A percentile compares a stretch with the other conserved stretches of the same genome.
Evolutionary conservation across 2,329 filamentous ascomycete species (phyloP).

Genomic region (Colletotrichum liriopes): DNA sequence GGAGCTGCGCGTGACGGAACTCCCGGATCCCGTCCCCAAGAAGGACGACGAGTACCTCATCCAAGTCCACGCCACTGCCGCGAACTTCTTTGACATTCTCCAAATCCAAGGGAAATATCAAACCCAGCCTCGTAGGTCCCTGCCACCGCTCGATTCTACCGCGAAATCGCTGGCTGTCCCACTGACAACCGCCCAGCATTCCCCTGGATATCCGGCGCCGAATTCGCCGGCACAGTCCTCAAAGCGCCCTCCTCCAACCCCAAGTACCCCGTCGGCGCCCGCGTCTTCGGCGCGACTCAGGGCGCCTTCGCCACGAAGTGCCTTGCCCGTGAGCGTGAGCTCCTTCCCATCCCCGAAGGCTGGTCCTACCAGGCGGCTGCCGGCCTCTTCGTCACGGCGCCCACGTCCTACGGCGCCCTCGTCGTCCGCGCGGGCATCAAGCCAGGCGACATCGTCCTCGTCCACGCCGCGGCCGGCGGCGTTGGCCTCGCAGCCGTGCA

Average conservation of each 20-base stretch:
- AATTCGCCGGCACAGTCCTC: conserved; percentile 87
- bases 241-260: conserved; percentile 71
- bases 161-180: neutral
- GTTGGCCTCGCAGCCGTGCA: conserved; percentile 94
- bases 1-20: conserved; percentile 81
- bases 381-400: conserved; percentile 91
- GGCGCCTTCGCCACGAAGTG: conserved; percentile 89
- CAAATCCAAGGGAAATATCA: conserved; percentile 98
- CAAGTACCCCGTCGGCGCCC: conserved; percentile 82
- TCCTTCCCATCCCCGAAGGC: conserved; percentile 82
- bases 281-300: conserved; percentile 89
- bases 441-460: conserved; percentile 86
- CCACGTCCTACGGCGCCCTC: conserved; percentile 89
- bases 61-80: conserved; percentile 86
- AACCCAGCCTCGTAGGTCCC: conserved; percentile 78
- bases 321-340: conserved; percentile 73
- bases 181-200: conserved; percentile 65
- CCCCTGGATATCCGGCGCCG: conserved; percentile 88
- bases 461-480: conserved; percentile 93
- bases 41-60: conserved; percentile 86
- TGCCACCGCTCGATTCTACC: neutral
- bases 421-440: conserved; percentile 84
- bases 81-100: conserved; percentile 98
- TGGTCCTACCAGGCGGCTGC: conserved; percentile 91
- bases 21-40: conserved; percentile 82